Evolutionary conservation across 192 early-diverging fungal species (phyloP).

Genomic region (Umbelopsis vinacea): DNA sequence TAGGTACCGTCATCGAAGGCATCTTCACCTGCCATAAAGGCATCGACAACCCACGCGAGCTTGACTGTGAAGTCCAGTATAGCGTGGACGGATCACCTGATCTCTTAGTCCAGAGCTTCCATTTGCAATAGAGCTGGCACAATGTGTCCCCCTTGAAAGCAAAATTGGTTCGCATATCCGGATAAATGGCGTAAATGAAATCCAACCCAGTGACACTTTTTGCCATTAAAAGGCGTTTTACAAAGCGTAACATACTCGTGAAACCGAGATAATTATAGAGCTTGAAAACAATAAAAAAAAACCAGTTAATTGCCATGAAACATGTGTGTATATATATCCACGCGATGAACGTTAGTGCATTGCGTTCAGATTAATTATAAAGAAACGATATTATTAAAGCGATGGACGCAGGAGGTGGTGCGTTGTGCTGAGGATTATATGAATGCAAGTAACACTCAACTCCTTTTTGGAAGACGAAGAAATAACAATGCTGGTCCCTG

Average conservation of each 20-base stretch:
- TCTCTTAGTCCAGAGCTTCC: constrained; percentile 27
- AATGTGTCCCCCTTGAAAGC: not conserved
- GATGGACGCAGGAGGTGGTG: not conserved
- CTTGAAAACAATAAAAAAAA: too few species aligned
- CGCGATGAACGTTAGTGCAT: too few species aligned
- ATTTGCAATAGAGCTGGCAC: constrained; percentile 13
- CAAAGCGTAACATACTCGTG: too few species aligned
- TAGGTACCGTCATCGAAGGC: constrained; percentile 44
- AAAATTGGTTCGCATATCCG: not conserved
- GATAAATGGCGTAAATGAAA: not conserved
- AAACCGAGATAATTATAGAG: too few species aligned
- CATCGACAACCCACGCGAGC: constrained; percentile 68
- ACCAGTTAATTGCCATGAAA: too few species aligned
- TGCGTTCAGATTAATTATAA: not conserved
- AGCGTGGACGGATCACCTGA: constrained; percentile 22
- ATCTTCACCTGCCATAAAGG: constrained; percentile 70
- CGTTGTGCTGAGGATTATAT: not conserved
- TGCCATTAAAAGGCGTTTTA: not conserved
- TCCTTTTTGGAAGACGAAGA: not conserved
- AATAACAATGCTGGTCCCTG: not conserved
- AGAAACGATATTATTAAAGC: not conserved
- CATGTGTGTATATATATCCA: too few species aligned
- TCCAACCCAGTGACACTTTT: not conserved
- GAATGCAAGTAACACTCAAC: not conserved
- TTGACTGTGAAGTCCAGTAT: constrained; percentile 67